These are phyloP conservation scores for Russula sp. DNA, from an alignment of 768 basidiomycete genomes.

Conservation along the genomic window DNA sequence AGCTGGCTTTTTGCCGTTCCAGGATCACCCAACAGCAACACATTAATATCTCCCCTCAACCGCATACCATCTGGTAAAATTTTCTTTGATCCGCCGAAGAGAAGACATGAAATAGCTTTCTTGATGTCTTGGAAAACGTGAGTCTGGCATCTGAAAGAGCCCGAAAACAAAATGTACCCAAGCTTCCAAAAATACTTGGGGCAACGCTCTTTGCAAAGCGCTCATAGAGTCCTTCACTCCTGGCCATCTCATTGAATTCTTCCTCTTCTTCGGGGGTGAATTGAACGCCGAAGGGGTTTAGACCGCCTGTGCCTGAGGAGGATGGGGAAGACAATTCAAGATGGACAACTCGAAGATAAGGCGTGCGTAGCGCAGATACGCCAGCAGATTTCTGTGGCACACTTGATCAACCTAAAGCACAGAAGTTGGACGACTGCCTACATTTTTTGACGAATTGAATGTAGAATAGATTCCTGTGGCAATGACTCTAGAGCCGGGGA, in stretches of 20 bases:
- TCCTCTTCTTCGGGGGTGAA: slow-evolving; percentile 97
- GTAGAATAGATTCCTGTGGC: slow-evolving; percentile 97
- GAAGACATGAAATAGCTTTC: slow-evolving; percentile 92
- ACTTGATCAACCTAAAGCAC: not conserved
- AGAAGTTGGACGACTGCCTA: slow-evolving; percentile 30
- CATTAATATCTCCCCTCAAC: slow-evolving; percentile 95
- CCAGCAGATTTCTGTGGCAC: slow-evolving; percentile 60
- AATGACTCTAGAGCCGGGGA: slow-evolving; percentile 92
- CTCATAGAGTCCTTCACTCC: slow-evolving; percentile 87
- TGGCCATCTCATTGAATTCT: slow-evolving; percentile 86
- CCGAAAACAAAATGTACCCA: slow-evolving; percentile 45
- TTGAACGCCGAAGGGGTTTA: slow-evolving; percentile 80
- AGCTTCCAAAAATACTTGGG: slow-evolving; percentile 93
- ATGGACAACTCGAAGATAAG: slow-evolving; percentile 90
- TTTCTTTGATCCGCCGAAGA: slow-evolving; percentile 97
- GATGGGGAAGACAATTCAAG: slow-evolving; percentile 83
- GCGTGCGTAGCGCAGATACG: slow-evolving; percentile 85
- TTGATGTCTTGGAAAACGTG: slow-evolving; percentile 72
- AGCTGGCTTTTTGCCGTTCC: slow-evolving; percentile 98
- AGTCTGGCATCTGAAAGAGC: not conserved
- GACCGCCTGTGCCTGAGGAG: slow-evolving; percentile 54
- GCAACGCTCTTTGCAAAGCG: slow-evolving; percentile 90
- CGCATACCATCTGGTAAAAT: slow-evolving; percentile 96
- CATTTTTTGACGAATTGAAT: slow-evolving; percentile 82
- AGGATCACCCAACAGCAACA: slow-evolving; percentile 91